A percentile compares a stretch with the other conserved stretches of the same genome.
Conservation (phyloP, 1,139 yeast genomes). For the Zygoascus hellenicus region DNA sequence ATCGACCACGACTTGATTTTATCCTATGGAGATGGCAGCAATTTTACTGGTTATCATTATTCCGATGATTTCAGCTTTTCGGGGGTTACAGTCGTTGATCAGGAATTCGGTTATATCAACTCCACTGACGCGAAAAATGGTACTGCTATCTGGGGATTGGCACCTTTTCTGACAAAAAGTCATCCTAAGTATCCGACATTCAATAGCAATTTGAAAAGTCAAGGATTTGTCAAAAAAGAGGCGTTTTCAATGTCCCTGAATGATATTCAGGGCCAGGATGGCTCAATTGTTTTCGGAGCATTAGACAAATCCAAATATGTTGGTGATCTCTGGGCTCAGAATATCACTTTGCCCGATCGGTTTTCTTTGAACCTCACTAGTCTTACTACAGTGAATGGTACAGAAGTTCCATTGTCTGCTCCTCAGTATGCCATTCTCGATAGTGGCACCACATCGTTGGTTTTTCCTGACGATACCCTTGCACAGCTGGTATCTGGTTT, state of each 20-base stretch:
- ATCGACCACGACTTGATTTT: constrained; percentile 21
- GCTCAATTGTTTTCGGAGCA: constrained; percentile 53
- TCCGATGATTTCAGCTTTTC: constrained; percentile 35
- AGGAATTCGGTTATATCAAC: constrained; percentile 7
- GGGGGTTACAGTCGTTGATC: constrained; percentile 4
- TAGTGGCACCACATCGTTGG: constrained; percentile 13
- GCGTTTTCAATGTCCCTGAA: constrained; percentile 51
- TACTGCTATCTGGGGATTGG: constrained; percentile 16
- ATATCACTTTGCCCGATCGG: constrained; percentile 15
- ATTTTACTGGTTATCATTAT: constrained; percentile 41
- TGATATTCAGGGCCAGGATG: constrained; percentile 37
- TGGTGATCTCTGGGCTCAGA: constrained; percentile 39
- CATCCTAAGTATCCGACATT: constrained; percentile 31
- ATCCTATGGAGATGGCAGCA: constrained; percentile 25
- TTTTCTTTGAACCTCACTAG: constrained; percentile 11
- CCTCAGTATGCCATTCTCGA: constrained; percentile 6
- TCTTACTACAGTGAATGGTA: not conserved
- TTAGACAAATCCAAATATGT: constrained; percentile 47
- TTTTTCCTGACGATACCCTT: constrained; percentile 19
- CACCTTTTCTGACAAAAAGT: constrained; percentile 6
- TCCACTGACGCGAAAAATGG: not conserved
- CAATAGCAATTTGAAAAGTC: constrained; percentile 42
- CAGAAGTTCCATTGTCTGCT: not conserved
- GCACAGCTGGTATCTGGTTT: constrained; percentile 15
- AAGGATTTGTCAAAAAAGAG: constrained; percentile 41